A percentile compares a stretch with the other conserved stretches of the same genome.
These are phyloP conservation scores for Medicago ruthenica DNA, from an alignment of 306 rosid species.

Conservation along the genomic window DNA sequence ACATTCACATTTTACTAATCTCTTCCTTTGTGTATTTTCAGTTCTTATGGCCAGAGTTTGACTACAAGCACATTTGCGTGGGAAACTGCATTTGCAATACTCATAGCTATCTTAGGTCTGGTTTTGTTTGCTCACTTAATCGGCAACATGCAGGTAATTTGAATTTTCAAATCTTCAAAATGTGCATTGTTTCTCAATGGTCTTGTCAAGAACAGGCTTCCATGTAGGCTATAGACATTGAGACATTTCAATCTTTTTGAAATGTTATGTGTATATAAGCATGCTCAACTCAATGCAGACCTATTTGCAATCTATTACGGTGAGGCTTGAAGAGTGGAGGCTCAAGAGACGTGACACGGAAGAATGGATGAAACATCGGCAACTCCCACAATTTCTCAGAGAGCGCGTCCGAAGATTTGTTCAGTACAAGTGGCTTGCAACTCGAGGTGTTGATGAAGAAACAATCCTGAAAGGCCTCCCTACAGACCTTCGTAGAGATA, in stretches of 20 bases:
- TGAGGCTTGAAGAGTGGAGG: slow-evolving; percentile 97
- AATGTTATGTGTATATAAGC: not conserved
- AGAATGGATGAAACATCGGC: slow-evolving; percentile 95
- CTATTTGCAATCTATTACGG: slow-evolving; percentile 85
- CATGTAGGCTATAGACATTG: not conserved
- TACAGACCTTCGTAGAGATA: slow-evolving; percentile 82
- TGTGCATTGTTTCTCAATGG: not conserved
- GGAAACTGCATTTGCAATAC: slow-evolving; percentile 86
- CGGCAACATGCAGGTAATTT: slow-evolving; percentile 93
- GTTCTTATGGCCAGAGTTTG: slow-evolving; percentile 83
- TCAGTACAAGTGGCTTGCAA: slow-evolving; percentile 94
- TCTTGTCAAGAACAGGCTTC: not conserved
- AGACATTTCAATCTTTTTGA: slow-evolving; percentile 1
- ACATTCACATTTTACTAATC: slow-evolving; percentile 17
- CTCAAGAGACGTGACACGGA: slow-evolving; percentile 88
- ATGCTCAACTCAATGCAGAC: slow-evolving; percentile 62
- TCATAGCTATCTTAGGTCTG: slow-evolving; percentile 78
- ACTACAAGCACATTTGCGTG: slow-evolving; percentile 68
- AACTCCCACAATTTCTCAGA: slow-evolving; percentile 72
- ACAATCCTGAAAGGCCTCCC: slow-evolving; percentile 73
- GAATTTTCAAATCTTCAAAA: slow-evolving; percentile 27
- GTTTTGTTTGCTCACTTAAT: slow-evolving; percentile 92
- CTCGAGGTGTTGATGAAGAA: slow-evolving; percentile 90
- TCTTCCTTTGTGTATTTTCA: slow-evolving; percentile 46
- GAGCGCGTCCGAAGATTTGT: slow-evolving; percentile 79